These are phyloP conservation scores for Coemansia reversa DNA, from an alignment of 192 early-diverging fungal genomes.

Conservation along the genomic window DNA sequence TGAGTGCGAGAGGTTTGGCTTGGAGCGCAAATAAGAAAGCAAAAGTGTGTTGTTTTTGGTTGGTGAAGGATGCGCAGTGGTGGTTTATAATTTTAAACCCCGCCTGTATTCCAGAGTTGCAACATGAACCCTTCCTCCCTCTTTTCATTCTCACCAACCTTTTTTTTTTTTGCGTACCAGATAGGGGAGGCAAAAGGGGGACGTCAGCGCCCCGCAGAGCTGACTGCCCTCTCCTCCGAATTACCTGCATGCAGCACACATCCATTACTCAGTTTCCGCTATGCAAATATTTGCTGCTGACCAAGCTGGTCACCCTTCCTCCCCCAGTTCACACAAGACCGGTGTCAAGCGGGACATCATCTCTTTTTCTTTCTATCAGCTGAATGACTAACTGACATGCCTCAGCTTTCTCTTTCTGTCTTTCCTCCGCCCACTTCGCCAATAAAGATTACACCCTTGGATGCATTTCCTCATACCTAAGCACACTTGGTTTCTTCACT, in stretches of 20 bases:
- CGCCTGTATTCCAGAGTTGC: slow-evolving; percentile 4
- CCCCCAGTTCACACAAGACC: slow-evolving; percentile 1
- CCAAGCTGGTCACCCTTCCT: background rate
- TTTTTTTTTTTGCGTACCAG: background rate
- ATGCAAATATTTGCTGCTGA: slow-evolving; percentile 9
- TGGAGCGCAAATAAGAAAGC: background rate
- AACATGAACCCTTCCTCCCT: background rate
- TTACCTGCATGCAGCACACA: slow-evolving; percentile 15
- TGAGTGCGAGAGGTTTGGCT: background rate
- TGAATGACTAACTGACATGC: background rate
- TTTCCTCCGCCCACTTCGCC: background rate
- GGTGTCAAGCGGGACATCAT: background rate
- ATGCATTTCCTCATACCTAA: background rate
- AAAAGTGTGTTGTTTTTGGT: slow-evolving; percentile 4
- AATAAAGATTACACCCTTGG: background rate
- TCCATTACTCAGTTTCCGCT: slow-evolving; percentile 4
- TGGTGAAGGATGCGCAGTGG: background rate
- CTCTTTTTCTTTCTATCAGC: background rate
- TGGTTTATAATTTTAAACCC: slow-evolving; percentile 24
- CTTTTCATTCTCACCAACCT: slow-evolving; percentile 9
- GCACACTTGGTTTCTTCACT: background rate
- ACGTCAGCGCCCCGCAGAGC: background rate
- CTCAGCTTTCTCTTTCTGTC: background rate
- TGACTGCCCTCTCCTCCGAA: slow-evolving; percentile 9
- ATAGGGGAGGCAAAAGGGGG: background rate